phyloP scores from a whole-genome alignment of 2,329 filamentous ascomycete species.

The Diaporthe sp. region DNA sequence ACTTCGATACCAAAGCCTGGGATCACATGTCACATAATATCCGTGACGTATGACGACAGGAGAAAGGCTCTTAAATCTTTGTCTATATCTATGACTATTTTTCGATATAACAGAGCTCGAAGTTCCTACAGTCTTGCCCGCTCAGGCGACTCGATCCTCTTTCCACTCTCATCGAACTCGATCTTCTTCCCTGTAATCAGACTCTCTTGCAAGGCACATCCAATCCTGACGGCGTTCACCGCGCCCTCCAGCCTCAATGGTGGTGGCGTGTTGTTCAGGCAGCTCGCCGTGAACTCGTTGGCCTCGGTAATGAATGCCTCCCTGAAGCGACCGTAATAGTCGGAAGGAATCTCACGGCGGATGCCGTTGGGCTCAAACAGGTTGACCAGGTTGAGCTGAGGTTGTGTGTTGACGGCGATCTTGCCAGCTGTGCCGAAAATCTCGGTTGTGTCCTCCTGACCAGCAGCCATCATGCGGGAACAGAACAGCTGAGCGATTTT shows the following conservation, averaged over 20 bases:
- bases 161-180: conserved; percentile 37
- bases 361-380: conserved; percentile 12
- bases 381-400: conserved; percentile 47
- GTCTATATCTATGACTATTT: background rate
- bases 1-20: background rate
- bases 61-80: background rate
- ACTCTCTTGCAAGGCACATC: conserved; percentile 35
- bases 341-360: conserved; percentile 24
- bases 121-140: background rate
- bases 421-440: conserved; percentile 78
- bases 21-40: background rate
- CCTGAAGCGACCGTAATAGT: conserved; percentile 37
- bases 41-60: background rate
- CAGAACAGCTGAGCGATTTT: conserved; percentile 76
- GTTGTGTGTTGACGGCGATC: conserved; percentile 72
- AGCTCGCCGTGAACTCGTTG: conserved; percentile 39
- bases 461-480: conserved; percentile 76
- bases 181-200: conserved; percentile 38
- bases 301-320: conserved; percentile 39
- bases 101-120: background rate
- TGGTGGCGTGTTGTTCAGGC: conserved; percentile 33
- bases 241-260: conserved; percentile 35
- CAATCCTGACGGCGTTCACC: conserved; percentile 37
- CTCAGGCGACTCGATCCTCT: conserved; percentile 21
- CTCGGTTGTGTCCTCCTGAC: conserved; percentile 77